Conservation (phyloP, 202 grass and related monocot genomes). For the Carex arenaria region DNA sequence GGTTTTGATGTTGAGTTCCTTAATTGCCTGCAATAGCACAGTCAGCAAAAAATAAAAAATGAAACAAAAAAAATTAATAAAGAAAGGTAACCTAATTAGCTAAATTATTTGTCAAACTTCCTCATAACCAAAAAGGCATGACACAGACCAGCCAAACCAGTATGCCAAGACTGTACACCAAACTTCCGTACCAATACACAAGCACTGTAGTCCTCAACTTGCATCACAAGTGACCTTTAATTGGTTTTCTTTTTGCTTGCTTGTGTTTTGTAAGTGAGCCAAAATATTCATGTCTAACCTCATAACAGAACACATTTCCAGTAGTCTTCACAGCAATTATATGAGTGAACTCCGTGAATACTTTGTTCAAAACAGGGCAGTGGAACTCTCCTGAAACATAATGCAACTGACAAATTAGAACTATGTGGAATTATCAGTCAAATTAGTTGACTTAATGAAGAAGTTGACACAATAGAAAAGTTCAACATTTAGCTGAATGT, state of each 20-base stretch:
- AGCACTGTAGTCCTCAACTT: background rate
- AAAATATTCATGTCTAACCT: slow-evolving; percentile 35
- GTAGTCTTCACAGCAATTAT: slow-evolving; percentile 99
- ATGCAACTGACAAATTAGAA: background rate
- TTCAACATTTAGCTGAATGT: background rate
- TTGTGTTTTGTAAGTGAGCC: background rate
- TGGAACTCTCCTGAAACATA: slow-evolving; percentile 77
- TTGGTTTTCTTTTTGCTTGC: slow-evolving; percentile 10
- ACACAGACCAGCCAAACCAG: background rate
- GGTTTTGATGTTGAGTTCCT: slow-evolving; percentile 89
- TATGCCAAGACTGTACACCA: background rate
- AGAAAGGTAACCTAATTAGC: background rate
- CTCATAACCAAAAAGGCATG: background rate
- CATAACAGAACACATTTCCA: slow-evolving; percentile 97
- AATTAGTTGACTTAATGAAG: background rate
- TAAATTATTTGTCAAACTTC: background rate
- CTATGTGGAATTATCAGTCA: background rate
- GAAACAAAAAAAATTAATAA: background rate
- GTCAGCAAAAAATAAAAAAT: background rate
- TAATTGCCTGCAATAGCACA: slow-evolving; percentile 57
- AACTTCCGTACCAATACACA: background rate
- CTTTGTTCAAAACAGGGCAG: slow-evolving; percentile 93
- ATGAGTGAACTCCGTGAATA: slow-evolving; percentile 94
- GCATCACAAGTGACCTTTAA: background rate
- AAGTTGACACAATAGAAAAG: background rate